Conservation (phyloP, 1,284 basidiomycete genomes). For the Erythrobasidium hasegawianum region DNA sequence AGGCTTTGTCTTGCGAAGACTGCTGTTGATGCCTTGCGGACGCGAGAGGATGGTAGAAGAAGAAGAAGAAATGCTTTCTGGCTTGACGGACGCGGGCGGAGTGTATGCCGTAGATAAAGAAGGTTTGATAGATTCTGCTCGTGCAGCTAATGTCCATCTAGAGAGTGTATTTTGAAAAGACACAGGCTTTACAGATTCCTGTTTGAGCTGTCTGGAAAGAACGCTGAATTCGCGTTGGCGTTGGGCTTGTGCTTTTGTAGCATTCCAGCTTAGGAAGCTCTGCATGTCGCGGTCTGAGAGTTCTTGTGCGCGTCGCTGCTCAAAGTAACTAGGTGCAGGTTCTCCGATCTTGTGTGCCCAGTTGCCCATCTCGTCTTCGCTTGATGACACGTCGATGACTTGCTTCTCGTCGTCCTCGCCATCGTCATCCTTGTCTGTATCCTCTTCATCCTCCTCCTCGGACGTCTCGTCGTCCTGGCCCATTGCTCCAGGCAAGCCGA, state of each 20-base stretch:
- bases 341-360: constrained; percentile 4
- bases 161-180: background rate
- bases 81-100: constrained; percentile 1
- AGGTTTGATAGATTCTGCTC: background rate
- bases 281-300: constrained; percentile 6
- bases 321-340: constrained; percentile 10
- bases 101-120: background rate
- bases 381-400: constrained; percentile 9
- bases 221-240: background rate
- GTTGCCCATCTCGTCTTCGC: constrained; percentile 29
- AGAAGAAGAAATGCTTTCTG: constrained; percentile 8
- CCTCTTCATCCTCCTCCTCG: constrained; percentile 14
- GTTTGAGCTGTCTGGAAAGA: background rate
- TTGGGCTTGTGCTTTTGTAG: background rate
- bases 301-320: constrained; percentile 8
- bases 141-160: background rate
- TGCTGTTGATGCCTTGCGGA: background rate
- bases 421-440: background rate
- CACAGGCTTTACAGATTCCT: background rate
- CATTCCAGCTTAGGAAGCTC: constrained; percentile 1
- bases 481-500: constrained; percentile 30
- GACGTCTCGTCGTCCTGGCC: constrained; percentile 24
- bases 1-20: background rate
- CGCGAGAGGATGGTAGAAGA: background rate
- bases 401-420: background rate